Base-by-base conservation (phyloP, 2,329 filamentous ascomycete genomes). In the Phaeosphaeria sp. region DNA sequence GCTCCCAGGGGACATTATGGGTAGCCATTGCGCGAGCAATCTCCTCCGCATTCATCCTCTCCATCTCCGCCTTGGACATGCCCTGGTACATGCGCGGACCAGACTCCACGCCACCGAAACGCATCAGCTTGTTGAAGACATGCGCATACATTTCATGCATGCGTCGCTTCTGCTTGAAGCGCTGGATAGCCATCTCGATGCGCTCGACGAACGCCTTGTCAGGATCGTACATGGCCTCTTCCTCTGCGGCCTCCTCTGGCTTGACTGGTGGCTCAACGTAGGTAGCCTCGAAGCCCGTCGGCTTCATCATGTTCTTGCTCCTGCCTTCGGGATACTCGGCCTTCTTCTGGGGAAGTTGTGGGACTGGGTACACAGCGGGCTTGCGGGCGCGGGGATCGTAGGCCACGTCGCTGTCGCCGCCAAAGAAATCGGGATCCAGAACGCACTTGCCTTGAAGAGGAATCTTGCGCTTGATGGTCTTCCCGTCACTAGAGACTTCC, bases 181-280 rank as follows among this genome's bases (percentile, higher is more conserved):
- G 89, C 64, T 93, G 88, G 53, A 98, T 90, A 47, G 92, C 95
- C 24, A 89, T 85, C 71, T 97, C 89, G 42, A 98, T 92, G 47
- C 95, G 92, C 55, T 90, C 91, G 25, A 73, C 64, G 54, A 82
- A 79, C 1, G 69, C 53, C 47, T 76, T 75, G 13, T 78, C 75
- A 81, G 79, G 74, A 63, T 86, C 75, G 71, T 97, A 99, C 22
- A 95, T 79, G 13, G 84, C 81, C 20, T 83, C 79, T 69, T 96
- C 91, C 50, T 89, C 83, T 2, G 83, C 78, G 49, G 86, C 83
- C 70, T 96, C 88, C 0, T 82, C 83, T 0, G 89, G 87, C 0
- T 90, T 93, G 59, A 96, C 79, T 0, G 93, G 93, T 1, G 89
- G 84, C 74, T 98, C 94, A 13, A 90, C 88, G 72, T 87, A 95